Evolutionary conservation across 441 rosid genomes (phyloP).

Genomic region (Theobroma grandiflorum): DNA sequence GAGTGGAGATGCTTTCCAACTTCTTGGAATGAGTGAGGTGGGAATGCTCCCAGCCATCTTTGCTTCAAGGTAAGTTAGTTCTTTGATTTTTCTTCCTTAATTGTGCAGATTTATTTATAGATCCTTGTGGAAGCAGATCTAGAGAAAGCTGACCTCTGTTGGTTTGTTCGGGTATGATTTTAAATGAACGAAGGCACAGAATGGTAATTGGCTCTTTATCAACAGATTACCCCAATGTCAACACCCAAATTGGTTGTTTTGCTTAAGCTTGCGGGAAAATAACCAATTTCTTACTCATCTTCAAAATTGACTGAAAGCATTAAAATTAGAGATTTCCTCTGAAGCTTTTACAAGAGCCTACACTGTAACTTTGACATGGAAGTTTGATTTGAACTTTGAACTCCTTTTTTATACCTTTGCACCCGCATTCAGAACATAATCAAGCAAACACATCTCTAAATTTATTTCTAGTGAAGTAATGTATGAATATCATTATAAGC

Average conservation of each 20-base stretch:
- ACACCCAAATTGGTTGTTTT: not conserved
- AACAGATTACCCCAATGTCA: not conserved
- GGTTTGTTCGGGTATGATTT: not conserved
- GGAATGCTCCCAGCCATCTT: constrained; percentile 88
- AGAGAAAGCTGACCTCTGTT: not conserved
- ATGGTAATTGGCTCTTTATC: not conserved
- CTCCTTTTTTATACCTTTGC: not conserved
- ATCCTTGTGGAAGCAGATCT: constrained; percentile 15
- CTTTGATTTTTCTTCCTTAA: constrained; percentile 13
- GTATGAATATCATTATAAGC: not conserved
- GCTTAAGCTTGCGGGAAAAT: not conserved
- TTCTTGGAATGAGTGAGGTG: constrained; percentile 92
- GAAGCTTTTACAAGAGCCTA: not conserved
- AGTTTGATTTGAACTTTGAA: not conserved
- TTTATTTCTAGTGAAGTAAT: not conserved
- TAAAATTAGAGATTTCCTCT: not conserved
- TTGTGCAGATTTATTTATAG: not conserved
- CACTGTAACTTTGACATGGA: not conserved
- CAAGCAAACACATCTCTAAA: not conserved
- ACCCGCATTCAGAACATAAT: not conserved
- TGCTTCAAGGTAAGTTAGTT: constrained; percentile 57
- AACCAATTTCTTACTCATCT: not conserved
- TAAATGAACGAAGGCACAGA: not conserved
- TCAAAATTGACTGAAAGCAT: not conserved
- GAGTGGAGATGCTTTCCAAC: constrained; percentile 95